These are phyloP conservation scores for Phlebopus sp. DNA, from an alignment of 1,284 basidiomycete genomes.

Conservation along the genomic window DNA sequence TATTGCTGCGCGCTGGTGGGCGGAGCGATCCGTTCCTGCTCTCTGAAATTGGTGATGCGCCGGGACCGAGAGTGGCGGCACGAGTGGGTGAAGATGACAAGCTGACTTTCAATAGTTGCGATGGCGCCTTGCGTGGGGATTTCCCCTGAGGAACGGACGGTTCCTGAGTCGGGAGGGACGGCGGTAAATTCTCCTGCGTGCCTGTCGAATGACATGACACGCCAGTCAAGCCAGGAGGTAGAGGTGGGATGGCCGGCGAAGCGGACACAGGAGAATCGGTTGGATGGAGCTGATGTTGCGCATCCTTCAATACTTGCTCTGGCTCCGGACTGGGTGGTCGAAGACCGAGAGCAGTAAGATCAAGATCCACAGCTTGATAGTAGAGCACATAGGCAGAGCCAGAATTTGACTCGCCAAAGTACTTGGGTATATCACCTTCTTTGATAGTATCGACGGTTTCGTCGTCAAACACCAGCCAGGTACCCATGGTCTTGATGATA, in stretches of 20 bases:
- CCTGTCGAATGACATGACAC: constrained; percentile 35
- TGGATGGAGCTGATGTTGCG: constrained; percentile 10
- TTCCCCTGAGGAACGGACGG: constrained; percentile 17
- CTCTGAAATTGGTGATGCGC: constrained; percentile 2
- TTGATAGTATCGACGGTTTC: constrained; percentile 86
- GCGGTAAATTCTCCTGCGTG: constrained; percentile 32
- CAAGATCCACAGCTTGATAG: constrained; percentile 91
- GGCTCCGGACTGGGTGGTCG: constrained; percentile 32
- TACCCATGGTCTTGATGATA: constrained; percentile 81
- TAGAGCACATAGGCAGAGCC: constrained; percentile 97
- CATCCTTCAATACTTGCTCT: constrained; percentile 17
- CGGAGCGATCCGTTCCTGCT: constrained; percentile 12
- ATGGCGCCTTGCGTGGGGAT: constrained; percentile 27
- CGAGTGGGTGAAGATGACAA: constrained; percentile 7
- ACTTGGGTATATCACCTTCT: constrained; percentile 88
- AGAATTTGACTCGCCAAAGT: constrained; percentile 88
- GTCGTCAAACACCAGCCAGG: constrained; percentile 96
- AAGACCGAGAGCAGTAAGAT: constrained; percentile 67
- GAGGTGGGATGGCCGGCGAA: constrained; percentile 29
- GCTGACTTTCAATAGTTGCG: constrained; percentile 15
- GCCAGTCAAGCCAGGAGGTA: constrained; percentile 52
- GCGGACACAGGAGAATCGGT: constrained; percentile 28
- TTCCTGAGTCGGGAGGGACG: constrained; percentile 8
- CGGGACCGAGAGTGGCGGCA: constrained; percentile 9
- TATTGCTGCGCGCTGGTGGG: constrained; percentile 12